Percentiles rank a stretch among this genome's conserved stretches.
Conservation (phyloP, 306 rosid genomes). For the cucumber (Cucumis sativus) region DNA sequence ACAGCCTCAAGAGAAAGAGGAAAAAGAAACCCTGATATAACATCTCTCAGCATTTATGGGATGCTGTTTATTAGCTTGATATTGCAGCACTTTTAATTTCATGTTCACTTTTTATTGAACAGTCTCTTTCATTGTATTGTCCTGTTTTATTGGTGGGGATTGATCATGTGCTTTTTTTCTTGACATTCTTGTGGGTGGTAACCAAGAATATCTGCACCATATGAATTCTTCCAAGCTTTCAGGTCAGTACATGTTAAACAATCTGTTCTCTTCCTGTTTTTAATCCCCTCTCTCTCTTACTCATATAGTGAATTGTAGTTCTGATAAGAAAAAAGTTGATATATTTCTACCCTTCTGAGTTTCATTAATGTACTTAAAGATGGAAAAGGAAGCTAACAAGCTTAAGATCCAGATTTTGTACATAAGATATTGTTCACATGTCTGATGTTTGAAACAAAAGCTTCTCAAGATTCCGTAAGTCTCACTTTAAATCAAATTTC, state of each 20-base stretch:
- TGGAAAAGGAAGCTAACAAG: background rate
- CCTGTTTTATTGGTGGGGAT: background rate
- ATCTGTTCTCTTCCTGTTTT: slow-evolving; percentile 3
- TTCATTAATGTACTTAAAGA: background rate
- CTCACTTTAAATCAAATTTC: background rate
- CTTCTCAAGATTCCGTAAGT: no score
- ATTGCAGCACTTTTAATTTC: background rate
- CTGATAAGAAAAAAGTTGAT: background rate
- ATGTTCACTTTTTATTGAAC: slow-evolving; percentile 1
- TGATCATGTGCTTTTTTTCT: background rate
- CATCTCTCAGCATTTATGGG: background rate
- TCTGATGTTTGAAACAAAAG: no score
- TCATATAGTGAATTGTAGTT: background rate
- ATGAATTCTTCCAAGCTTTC: background rate
- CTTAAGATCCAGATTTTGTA: background rate
- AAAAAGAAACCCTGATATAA: background rate
- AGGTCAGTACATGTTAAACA: slow-evolving; percentile 5
- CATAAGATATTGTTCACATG: background rate
- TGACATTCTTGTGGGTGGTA: background rate
- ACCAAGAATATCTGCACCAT: slow-evolving; percentile 1
- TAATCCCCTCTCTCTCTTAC: background rate
- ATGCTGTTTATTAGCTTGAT: background rate
- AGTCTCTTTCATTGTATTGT: slow-evolving; percentile 12
- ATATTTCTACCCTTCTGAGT: background rate
- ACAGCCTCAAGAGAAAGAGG: background rate